Percentiles rank a stretch among this genome's conserved stretches.
Evolutionary conservation across 306 rosid genomes (phyloP).

Genomic region (Abrus pulchellus): DNA sequence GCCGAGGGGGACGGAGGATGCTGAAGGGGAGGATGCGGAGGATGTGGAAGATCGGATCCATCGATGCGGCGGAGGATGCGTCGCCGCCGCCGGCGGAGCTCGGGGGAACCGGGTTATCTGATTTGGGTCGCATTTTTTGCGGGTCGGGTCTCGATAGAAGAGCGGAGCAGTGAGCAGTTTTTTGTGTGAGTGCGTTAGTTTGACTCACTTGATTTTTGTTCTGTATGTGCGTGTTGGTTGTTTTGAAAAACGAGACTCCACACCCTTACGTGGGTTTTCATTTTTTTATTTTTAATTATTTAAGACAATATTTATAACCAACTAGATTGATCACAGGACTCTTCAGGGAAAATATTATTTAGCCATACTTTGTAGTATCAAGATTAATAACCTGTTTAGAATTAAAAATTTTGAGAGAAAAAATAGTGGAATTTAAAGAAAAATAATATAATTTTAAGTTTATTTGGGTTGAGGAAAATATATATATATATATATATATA

Average conservation of each 20-base stretch:
- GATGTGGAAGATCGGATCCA: constrained; percentile 53
- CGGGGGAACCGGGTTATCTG: constrained; percentile 36
- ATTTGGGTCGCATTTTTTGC: constrained; percentile 51
- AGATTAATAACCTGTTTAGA: no score
- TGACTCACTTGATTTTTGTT: not conserved
- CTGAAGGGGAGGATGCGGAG: constrained; percentile 63
- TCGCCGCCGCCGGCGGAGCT: constrained; percentile 31
- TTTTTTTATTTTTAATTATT: no score
- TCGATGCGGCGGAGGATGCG: constrained; percentile 33
- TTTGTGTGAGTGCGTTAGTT: not conserved
- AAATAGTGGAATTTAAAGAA: no score
- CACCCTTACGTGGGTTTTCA: not conserved
- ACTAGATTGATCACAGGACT: no score
- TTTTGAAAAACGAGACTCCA: not conserved
- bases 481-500: no score
- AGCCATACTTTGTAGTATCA: no score
- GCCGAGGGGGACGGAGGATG: constrained; percentile 66
- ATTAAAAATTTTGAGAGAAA: no score
- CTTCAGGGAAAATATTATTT: no score
- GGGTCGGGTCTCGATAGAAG: constrained; percentile 39
- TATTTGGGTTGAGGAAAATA: no score
- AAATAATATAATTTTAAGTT: no score
- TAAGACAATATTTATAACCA: no score
- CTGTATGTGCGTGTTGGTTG: not conserved
- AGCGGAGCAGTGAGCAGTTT: not conserved